phyloP scores from a whole-genome alignment of 352 stramenopile genomes.

The Globisporangium spiculum region DNA sequence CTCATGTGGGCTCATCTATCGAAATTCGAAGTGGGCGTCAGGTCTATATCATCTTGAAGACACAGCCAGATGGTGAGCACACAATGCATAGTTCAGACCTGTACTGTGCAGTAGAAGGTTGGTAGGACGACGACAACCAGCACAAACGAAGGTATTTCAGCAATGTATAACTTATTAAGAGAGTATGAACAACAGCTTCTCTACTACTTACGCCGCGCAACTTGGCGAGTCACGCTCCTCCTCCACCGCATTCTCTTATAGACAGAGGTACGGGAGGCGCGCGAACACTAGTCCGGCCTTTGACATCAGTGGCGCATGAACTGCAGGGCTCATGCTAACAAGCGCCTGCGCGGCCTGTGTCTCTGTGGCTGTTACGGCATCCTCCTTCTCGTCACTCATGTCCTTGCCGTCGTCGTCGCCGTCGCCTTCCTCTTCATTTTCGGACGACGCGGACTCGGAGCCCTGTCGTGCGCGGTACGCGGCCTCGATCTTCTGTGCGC shows the following conservation, averaged over 20 bases:
- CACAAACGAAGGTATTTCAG: too few species aligned
- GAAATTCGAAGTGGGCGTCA: too few species aligned
- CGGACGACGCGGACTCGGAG: not conserved
- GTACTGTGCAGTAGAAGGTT: too few species aligned
- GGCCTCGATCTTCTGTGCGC: constrained; percentile 19
- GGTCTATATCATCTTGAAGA: too few species aligned
- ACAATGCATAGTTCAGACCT: too few species aligned
- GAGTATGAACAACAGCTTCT: not conserved
- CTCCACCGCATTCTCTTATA: not conserved
- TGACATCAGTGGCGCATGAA: not conserved
- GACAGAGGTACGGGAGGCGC: constrained; percentile 3
- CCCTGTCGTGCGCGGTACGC: not conserved
- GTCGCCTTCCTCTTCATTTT: not conserved
- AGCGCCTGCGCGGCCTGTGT: not conserved
- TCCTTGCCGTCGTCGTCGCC: not conserved
- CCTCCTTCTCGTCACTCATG: too few species aligned
- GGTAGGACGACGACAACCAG: too few species aligned
- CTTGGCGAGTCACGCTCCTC: not conserved
- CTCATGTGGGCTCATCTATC: too few species aligned
- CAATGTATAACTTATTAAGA: not conserved
- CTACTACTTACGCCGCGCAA: not conserved
- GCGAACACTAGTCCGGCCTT: constrained; percentile 3
- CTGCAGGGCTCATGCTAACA: not conserved
- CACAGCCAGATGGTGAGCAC: too few species aligned
- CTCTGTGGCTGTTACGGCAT: not conserved